These are phyloP conservation scores for Lactifluus piperatus DNA, from an alignment of 768 basidiomycete genomes.

Conservation along the genomic window DNA sequence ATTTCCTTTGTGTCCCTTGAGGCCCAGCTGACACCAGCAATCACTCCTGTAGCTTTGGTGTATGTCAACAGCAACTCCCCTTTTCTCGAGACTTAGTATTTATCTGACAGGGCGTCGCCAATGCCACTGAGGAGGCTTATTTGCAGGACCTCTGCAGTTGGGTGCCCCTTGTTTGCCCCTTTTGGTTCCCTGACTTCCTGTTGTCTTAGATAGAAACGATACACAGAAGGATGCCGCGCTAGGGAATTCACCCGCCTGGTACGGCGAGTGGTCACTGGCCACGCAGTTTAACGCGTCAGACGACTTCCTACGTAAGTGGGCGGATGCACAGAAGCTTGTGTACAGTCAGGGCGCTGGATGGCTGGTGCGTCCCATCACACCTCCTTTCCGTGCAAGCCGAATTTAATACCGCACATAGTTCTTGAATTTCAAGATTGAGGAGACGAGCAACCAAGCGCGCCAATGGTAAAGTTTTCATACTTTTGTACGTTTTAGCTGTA, in stretches of 20 bases:
- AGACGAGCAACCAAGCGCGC: constrained; percentile 40
- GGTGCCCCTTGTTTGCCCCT: constrained; percentile 18
- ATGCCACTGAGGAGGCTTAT: constrained; percentile 54
- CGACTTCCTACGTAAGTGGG: constrained; percentile 56
- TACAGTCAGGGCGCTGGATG: constrained; percentile 56
- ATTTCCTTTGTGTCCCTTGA: too few species aligned
- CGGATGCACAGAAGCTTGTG: constrained; percentile 63
- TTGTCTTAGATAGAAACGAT: constrained; percentile 47
- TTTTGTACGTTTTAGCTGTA: neutral
- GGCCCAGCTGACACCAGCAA: too few species aligned
- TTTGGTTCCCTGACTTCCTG: neutral
- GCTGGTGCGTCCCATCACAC: constrained; percentile 39
- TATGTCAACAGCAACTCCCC: constrained; percentile 24
- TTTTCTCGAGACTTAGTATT: neutral
- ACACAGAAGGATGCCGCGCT: constrained; percentile 39
- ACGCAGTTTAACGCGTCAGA: constrained; percentile 58
- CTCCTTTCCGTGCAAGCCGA: neutral
- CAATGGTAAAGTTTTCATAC: constrained; percentile 54
- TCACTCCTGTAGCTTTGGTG: constrained; percentile 43
- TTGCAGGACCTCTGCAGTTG: constrained; percentile 63
- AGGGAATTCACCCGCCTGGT: constrained; percentile 42
- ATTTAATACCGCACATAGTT: constrained; percentile 29
- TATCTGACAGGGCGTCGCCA: constrained; percentile 54
- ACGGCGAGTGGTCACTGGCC: constrained; percentile 53
- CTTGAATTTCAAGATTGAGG: constrained; percentile 74